phyloP scores from a whole-genome alignment of 768 basidiomycete genomes.

The Mycena haematopus region DNA sequence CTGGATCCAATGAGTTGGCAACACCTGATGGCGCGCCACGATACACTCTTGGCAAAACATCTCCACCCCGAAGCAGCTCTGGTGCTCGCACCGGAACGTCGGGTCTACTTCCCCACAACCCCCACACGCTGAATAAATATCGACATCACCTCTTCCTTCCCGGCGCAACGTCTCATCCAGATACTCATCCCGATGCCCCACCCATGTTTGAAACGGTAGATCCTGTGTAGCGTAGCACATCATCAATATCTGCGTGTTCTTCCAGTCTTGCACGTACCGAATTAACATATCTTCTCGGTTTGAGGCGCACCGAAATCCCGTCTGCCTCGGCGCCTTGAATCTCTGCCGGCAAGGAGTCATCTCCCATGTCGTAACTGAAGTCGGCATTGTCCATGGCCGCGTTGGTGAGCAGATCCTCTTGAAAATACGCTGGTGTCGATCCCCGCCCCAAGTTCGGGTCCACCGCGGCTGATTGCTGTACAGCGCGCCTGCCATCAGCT shows the following conservation, averaged over 20 bases:
- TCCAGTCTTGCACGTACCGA: background rate
- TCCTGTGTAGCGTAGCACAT: background rate
- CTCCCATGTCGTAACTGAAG: conserved; percentile 3
- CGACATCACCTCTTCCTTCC: background rate
- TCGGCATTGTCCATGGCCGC: background rate
- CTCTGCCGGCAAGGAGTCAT: background rate
- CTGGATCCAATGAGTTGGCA: conserved; percentile 16
- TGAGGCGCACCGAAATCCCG: background rate
- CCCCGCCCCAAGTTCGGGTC: too few species aligned
- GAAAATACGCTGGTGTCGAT: background rate
- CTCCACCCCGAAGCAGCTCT: background rate
- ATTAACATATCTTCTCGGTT: background rate
- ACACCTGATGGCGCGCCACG: background rate
- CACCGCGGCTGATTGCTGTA: background rate
- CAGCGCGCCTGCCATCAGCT: background rate
- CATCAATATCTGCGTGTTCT: background rate
- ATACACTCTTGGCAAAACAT: conserved; percentile 12
- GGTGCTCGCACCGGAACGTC: background rate
- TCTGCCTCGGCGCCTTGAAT: background rate
- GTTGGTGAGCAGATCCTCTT: background rate
- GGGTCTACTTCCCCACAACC: background rate
- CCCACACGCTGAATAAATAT: background rate
- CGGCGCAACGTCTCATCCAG: conserved; percentile 6
- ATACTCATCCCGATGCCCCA: background rate
- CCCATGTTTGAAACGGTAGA: background rate